Evolutionary conservation across 192 early-diverging fungal genomes (phyloP).

Genomic region (Linnemannia zychae): DNA sequence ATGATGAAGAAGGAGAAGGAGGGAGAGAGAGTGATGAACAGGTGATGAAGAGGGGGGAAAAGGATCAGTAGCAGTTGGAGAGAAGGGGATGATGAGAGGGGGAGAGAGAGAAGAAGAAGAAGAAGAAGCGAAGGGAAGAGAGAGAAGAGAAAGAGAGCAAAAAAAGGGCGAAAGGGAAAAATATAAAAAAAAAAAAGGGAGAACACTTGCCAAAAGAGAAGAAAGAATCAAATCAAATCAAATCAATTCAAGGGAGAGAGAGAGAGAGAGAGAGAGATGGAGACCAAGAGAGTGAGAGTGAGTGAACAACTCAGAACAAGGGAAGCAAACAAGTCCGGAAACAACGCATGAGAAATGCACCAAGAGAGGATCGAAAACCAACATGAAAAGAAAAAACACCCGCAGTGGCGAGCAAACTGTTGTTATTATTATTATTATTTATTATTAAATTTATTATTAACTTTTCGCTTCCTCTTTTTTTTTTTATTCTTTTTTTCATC

Average conservation of each 20-base stretch:
- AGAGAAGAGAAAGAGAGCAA: neutral
- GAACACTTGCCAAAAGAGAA: neutral
- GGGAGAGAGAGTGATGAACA: neutral
- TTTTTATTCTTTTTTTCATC: too few species aligned
- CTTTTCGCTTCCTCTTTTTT: too few species aligned
- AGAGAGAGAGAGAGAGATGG: neutral
- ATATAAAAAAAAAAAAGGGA: neutral
- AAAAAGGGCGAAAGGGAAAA: neutral
- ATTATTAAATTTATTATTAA: too few species aligned
- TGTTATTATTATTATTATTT: too few species aligned
- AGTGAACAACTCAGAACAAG: too few species aligned
- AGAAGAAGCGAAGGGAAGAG: constrained; percentile 12
- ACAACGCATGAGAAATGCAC: constrained; percentile 2
- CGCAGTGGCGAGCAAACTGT: too few species aligned
- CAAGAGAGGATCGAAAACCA: neutral
- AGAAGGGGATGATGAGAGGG: neutral
- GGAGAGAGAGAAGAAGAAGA: constrained; percentile 8
- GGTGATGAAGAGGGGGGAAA: neutral
- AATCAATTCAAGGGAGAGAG: neutral
- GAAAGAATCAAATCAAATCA: too few species aligned
- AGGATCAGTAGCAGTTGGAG: neutral
- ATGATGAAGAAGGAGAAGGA: neutral
- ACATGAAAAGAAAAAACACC: too few species aligned
- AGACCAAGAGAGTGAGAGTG: neutral
- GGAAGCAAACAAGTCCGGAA: too few species aligned